These are phyloP conservation scores for Phoma sp. DNA, from an alignment of 2,329 filamentous ascomycete genomes.

Conservation along the genomic window DNA sequence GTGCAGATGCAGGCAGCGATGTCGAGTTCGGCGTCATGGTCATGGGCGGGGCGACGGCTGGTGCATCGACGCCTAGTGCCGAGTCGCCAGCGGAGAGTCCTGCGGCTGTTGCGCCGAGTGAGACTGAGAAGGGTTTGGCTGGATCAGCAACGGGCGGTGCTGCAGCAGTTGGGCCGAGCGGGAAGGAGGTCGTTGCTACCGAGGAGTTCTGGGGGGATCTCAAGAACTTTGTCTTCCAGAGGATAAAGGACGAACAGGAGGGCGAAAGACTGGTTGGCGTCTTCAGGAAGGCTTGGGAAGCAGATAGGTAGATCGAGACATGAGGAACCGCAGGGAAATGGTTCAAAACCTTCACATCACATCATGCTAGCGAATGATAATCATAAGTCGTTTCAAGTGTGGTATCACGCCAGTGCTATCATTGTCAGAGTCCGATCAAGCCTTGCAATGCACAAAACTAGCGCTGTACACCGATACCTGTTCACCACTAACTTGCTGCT, in stretches of 20 bases:
- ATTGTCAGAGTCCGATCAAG: slow-evolving; percentile 20
- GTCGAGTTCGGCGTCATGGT: slow-evolving; percentile 90
- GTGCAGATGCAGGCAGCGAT: slow-evolving; percentile 58
- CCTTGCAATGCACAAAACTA: slow-evolving; percentile 21
- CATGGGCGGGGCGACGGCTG: slow-evolving; percentile 64
- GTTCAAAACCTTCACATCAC: slow-evolving; percentile 6
- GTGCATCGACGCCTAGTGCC: slow-evolving; percentile 29
- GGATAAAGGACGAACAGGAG: slow-evolving; percentile 71
- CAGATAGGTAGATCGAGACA: slow-evolving; percentile 22
- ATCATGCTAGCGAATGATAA: slow-evolving; percentile 16
- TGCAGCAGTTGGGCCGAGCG: slow-evolving; percentile 61
- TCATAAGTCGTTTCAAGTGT: slow-evolving; percentile 25
- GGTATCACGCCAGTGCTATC: slow-evolving; percentile 31
- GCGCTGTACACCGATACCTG: slow-evolving; percentile 15
- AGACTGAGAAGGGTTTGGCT: slow-evolving; percentile 53
- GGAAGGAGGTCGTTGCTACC: slow-evolving; percentile 66
- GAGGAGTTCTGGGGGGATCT: slow-evolving; percentile 88
- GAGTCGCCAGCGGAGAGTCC: slow-evolving; percentile 55
- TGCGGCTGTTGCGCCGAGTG: slow-evolving; percentile 59
- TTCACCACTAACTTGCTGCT: background rate
- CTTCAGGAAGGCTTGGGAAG: slow-evolving; percentile 76
- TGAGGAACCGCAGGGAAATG: background rate
- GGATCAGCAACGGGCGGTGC: slow-evolving; percentile 36
- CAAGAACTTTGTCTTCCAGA: slow-evolving; percentile 77
- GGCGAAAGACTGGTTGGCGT: slow-evolving; percentile 68